Evolutionary conservation across 2,329 filamentous ascomycete genomes (phyloP).

Genomic region (Fusarium multiceps): DNA sequence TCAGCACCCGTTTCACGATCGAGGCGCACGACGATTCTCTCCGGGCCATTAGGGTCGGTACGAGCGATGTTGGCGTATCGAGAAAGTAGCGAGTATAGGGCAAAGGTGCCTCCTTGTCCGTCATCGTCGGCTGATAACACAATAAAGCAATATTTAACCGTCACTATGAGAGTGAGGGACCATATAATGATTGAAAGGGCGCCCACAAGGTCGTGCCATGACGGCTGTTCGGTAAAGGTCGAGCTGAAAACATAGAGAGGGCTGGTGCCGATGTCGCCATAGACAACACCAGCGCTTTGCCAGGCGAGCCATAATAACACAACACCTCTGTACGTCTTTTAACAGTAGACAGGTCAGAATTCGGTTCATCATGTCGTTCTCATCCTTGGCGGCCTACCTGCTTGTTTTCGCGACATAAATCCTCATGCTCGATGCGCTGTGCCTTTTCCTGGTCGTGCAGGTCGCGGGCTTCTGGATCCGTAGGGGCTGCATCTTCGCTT

Average conservation of each 20-base stretch:
- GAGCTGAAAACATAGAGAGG: constrained; percentile 78
- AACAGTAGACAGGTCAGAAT: constrained; percentile 14
- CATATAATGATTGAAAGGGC: constrained; percentile 76
- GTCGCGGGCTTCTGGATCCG: constrained; percentile 45
- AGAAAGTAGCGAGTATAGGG: constrained; percentile 72
- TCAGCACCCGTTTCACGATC: constrained; percentile 68
- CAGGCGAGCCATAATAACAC: constrained; percentile 64
- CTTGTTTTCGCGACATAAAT: constrained; percentile 45
- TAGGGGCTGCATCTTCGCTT: constrained; percentile 39
- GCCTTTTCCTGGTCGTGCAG: constrained; percentile 47
- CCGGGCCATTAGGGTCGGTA: constrained; percentile 63
- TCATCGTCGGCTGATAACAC: constrained; percentile 75
- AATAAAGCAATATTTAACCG: constrained; percentile 75
- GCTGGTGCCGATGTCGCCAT: constrained; percentile 74
- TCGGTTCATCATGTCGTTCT: not conserved
- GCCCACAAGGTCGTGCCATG: constrained; percentile 69
- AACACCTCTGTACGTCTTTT: constrained; percentile 45
- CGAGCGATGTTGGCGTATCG: constrained; percentile 69
- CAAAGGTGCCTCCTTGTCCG: constrained; percentile 77
- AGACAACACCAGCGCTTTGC: constrained; percentile 74
- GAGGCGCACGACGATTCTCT: constrained; percentile 66
- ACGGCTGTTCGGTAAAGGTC: constrained; percentile 69
- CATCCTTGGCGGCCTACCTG: constrained; percentile 38
- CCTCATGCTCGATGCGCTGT: constrained; percentile 46
- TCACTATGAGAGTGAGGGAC: constrained; percentile 76